phyloP scores from a whole-genome alignment of 2,329 filamentous ascomycete genomes.

The Neurospora sp. region DNA sequence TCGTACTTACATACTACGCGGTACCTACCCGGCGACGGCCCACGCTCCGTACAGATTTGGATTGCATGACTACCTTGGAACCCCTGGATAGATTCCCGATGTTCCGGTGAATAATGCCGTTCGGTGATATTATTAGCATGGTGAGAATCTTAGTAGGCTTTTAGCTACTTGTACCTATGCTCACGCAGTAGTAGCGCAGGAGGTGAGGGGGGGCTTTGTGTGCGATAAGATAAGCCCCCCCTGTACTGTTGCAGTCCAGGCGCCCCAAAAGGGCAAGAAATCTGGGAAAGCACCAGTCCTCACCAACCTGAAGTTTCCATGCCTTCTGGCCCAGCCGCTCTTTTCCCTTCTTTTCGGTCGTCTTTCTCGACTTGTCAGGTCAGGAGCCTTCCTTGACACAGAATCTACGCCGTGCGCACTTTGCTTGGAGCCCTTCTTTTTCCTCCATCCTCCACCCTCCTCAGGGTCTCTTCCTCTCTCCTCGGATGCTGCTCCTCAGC shows the following conservation, averaged over 20 bases:
- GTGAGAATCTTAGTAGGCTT: neutral
- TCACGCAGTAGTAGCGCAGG: neutral
- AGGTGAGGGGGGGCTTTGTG: neutral
- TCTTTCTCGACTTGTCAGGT: neutral
- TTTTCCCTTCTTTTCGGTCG: neutral
- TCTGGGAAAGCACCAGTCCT: neutral
- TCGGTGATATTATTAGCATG: neutral
- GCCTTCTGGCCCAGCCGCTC: neutral
- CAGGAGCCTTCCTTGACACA: neutral
- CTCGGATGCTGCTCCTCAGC: constrained; percentile 18
- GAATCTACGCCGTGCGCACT: neutral
- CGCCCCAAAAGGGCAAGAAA: neutral
- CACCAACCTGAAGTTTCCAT: neutral
- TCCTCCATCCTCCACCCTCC: neutral
- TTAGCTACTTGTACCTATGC: neutral
- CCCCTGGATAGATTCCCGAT: neutral
- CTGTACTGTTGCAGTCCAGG: neutral
- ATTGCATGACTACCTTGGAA: neutral
- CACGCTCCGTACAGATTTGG: neutral
- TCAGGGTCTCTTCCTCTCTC: constrained; percentile 1
- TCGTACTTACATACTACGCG: neutral
- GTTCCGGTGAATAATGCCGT: neutral
- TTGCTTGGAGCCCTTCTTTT: neutral
- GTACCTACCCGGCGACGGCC: neutral
- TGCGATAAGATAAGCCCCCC: neutral